Base-by-base conservation (phyloP, 208 protist genomes). In the Crithidia mellificae region DNA sequence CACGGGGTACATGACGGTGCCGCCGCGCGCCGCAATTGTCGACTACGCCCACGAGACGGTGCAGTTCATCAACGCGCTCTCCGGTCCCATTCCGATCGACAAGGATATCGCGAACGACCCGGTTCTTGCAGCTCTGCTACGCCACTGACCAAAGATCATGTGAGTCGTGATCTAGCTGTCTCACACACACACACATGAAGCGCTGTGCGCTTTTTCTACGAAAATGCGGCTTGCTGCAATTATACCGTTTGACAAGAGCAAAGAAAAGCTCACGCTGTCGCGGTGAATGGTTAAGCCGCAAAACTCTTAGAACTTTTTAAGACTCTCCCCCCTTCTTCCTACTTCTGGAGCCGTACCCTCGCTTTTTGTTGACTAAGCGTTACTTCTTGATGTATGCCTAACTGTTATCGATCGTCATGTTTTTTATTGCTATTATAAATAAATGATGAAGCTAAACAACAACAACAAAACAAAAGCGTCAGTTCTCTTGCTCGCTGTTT, bases 11-110 rank as follows among this genome's bases (percentile, higher is more conserved):
- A 59, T 72, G 20, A 87, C 68, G 20, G 63, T 68, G 24, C 62
- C 75, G n/a, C 64, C 89, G 3, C 65, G 69, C 7, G 78, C 63
- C 12, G 59, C 68, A 57, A 78, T 92, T 44, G 59, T 86, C 14
- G 74, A 80, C 25, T 80, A 59, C 50, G 74, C 78, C 7, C 77
- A 83, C 46, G 56, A 68, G 5, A 69, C 76, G 22, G 0, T 88
- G 41, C 61, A 58, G 24, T 90, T 92, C 63, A 72, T 77, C 12
- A 78, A 81, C 25, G 46, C 61, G 34, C 6, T 72, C 0, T 30
- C 72, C 5, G 64, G 64, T 22, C 30, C 57, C 1, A 24, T 77
- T 11, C 63, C 72, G 2, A 19, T 72, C 34, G 63, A 75, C 7
- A 41, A 47, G 25, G 50, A 50, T n/a, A 17, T 71, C 1, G 36